Conservation (phyloP, 2,329 filamentous ascomycete species). For the Exophiala sp. region DNA sequence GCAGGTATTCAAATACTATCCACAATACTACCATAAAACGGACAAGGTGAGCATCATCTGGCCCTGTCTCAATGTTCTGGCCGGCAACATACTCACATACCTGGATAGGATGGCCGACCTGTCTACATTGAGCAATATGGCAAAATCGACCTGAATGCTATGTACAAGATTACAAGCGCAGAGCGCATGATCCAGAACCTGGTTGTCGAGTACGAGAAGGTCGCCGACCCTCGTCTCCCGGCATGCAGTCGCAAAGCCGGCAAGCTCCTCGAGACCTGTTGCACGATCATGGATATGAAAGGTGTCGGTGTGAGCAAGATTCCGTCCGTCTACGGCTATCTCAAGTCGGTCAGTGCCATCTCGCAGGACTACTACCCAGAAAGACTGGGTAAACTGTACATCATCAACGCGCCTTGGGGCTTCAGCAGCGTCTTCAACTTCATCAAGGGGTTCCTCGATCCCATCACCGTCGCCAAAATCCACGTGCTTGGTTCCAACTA, state of each 20-base stretch:
- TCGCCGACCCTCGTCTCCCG: conserved; percentile 85
- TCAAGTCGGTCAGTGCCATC: conserved; percentile 76
- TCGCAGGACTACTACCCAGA: conserved; percentile 99
- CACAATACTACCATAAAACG: conserved; percentile 94
- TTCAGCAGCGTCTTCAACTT: conserved; percentile 80
- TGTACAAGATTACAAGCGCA: conserved; percentile 86
- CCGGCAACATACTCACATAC: conserved; percentile 11
- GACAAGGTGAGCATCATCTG: conserved; percentile 42
- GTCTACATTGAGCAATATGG: conserved; percentile 96
- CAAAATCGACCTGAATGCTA: conserved; percentile 80
- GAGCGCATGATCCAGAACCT: conserved; percentile 97
- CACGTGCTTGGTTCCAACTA: conserved; percentile 78
- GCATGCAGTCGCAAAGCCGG: conserved; percentile 90
- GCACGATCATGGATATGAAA: conserved; percentile 97
- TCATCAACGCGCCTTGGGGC: conserved; percentile 97
- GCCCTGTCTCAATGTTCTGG: too few relatives aligned
- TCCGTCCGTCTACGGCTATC: conserved; percentile 78
- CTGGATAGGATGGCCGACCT: conserved; percentile 75
- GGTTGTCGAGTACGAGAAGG: conserved; percentile 94
- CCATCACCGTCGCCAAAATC: conserved; percentile 94
- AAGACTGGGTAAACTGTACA: conserved; percentile 87
- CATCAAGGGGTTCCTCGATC: conserved; percentile 91
- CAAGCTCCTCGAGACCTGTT: conserved; percentile 90
- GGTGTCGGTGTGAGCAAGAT: conserved; percentile 80
- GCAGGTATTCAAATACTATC: conserved; percentile 83